Conservation (phyloP, 768 basidiomycete species). For the Kwoniella bestiolae region DNA sequence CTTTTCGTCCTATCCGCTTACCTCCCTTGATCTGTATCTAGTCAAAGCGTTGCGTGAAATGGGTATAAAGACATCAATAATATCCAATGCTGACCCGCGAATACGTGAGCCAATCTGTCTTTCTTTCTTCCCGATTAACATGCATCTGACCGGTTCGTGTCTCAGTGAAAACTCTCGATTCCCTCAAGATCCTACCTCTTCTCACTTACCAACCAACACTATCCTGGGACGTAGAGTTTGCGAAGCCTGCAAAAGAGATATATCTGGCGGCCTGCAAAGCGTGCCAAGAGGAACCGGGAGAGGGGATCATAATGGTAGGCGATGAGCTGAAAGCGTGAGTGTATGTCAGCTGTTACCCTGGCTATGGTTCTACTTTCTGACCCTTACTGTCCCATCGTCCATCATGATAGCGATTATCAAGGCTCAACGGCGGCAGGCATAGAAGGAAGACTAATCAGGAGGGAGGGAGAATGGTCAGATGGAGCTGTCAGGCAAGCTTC, state of each 20-base stretch:
- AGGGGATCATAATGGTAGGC: conserved; percentile 54
- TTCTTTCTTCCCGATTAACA: neutral
- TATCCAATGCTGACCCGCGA: conserved; percentile 55
- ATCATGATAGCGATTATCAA: conserved; percentile 42
- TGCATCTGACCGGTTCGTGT: neutral
- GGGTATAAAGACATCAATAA: conserved; percentile 43
- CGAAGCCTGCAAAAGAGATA: conserved; percentile 48
- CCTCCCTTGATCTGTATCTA: too few species aligned
- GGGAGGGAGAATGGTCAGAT: conserved; percentile 51
- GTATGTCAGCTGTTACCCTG: too few species aligned
- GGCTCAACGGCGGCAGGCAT: conserved; percentile 43
- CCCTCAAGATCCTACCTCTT: conserved; percentile 40
- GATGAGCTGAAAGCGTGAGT: conserved; percentile 56
- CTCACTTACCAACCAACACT: conserved; percentile 46
- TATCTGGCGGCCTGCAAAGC: conserved; percentile 39
- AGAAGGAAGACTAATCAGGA: conserved; percentile 46
- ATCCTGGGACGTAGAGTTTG: conserved; percentile 45
- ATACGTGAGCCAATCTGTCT: conserved; percentile 38
- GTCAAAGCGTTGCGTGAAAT: conserved; percentile 37
- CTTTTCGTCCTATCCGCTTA: too few species aligned
- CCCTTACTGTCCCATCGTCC: neutral
- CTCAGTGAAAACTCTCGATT: conserved; percentile 49
- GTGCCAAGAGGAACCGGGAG: conserved; percentile 24
- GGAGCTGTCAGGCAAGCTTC: conserved; percentile 39
- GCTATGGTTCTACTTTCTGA: neutral